Conservation (phyloP, 495 filamentous ascomycete genomes). For the Clohesyomyces aquaticus region DNA sequence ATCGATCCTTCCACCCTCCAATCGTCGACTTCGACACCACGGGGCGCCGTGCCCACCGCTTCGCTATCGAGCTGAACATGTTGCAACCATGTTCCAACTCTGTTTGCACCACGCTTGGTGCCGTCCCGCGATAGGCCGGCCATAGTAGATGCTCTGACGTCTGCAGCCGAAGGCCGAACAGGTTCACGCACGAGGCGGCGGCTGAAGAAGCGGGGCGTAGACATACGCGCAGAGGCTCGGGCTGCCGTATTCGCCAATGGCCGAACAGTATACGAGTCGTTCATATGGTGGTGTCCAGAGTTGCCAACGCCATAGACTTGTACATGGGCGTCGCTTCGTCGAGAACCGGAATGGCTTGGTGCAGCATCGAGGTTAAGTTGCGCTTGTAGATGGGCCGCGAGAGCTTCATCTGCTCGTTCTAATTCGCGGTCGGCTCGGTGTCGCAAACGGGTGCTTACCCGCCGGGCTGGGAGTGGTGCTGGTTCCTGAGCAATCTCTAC, state of each 20-base stretch:
- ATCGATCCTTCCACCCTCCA: conserved; percentile 31
- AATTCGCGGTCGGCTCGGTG: conserved; percentile 28
- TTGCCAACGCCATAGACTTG: conserved; percentile 39
- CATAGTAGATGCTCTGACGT: conserved; percentile 35
- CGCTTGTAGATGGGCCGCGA: conserved; percentile 59
- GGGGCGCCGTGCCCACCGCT: conserved; percentile 23
- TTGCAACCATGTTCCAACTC: conserved; percentile 41
- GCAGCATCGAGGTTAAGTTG: conserved; percentile 48
- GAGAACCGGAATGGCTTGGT: conserved; percentile 21
- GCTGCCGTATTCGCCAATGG: conserved; percentile 25
- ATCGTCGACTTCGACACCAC: conserved; percentile 29
- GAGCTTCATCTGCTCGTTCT: conserved; percentile 55
- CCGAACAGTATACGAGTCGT: conserved; percentile 38
- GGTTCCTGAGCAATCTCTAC: conserved; percentile 30
- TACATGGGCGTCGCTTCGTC: conserved; percentile 20
- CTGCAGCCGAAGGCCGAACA: conserved; percentile 12
- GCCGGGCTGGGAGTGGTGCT: conserved; percentile 23
- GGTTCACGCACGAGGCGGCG: conserved; percentile 25
- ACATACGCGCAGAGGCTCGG: conserved; percentile 20
- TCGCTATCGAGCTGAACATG: conserved; percentile 39
- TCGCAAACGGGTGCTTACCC: conserved; percentile 26
- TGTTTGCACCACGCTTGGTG: conserved; percentile 29
- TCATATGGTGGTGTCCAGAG: conserved; percentile 33
- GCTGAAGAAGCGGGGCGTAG: conserved; percentile 28
- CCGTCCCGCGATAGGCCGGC: conserved; percentile 40